These are phyloP conservation scores for Yamadazyma sp. DNA, from an alignment of 1,139 yeast genomes.

Conservation along the genomic window DNA sequence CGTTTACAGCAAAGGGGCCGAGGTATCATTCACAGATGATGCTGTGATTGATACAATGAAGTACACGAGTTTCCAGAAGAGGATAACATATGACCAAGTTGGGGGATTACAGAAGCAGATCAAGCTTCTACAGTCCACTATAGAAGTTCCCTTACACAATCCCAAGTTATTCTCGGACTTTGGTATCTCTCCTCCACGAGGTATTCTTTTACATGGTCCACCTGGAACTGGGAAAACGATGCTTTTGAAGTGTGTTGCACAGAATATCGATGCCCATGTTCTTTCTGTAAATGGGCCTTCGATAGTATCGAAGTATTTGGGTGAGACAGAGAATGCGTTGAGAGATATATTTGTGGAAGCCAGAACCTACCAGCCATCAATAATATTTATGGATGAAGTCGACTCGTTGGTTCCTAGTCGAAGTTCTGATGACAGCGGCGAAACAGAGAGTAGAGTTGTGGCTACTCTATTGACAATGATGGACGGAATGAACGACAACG, in stretches of 20 bases:
- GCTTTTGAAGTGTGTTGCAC: slow-evolving; percentile 82
- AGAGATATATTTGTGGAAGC: slow-evolving; percentile 87
- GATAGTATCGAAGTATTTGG: slow-evolving; percentile 86
- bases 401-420: slow-evolving; percentile 88
- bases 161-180: slow-evolving; percentile 79
- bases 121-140: slow-evolving; percentile 57
- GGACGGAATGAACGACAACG: slow-evolving; percentile 81
- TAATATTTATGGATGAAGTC: slow-evolving; percentile 86
- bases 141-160: slow-evolving; percentile 76
- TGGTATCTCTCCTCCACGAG: slow-evolving; percentile 90
- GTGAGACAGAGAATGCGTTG: slow-evolving; percentile 86
- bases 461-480: slow-evolving; percentile 83
- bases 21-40: slow-evolving; percentile 24
- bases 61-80: slow-evolving; percentile 43
- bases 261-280: slow-evolving; percentile 69
- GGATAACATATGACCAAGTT: slow-evolving; percentile 49
- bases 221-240: slow-evolving; percentile 98
- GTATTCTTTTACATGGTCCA: slow-evolving; percentile 88
- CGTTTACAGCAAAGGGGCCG: slow-evolving; percentile 41
- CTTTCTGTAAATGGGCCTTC: slow-evolving; percentile 88
- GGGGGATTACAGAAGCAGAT: slow-evolving; percentile 81
- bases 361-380: slow-evolving; percentile 76
- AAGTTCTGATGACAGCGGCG: slow-evolving; percentile 82
- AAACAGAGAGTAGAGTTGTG: slow-evolving; percentile 84
- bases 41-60: slow-evolving; percentile 17